Base-by-base conservation (phyloP, 495 filamentous ascomycete species). In the Penicillium waksmanii region DNA sequence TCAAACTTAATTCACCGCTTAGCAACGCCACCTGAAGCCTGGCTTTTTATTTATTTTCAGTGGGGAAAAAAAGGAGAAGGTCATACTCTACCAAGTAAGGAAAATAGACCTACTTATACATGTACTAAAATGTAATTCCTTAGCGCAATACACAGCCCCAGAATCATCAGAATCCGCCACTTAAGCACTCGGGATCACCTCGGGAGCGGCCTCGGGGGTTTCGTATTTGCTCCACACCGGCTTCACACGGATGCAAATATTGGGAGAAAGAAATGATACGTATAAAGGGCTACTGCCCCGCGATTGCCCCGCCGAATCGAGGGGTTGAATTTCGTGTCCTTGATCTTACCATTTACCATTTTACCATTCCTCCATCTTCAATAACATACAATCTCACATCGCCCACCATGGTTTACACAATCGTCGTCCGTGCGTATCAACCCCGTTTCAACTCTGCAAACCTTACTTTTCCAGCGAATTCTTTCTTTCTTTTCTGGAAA, bases 371-470 rank as follows among this genome's bases (percentile, higher is more conserved):
- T n/a, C n/a, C 12, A 18, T 46, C 15, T 4, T 38, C 36, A 13
- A 38, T 38, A 13, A 40, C 53, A 54, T 36, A 18, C 13, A 27
- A 62, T 33, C 3, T 27, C 23, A 47, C 27, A 40, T 15, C 19
- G 35, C 35, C 51, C 64, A 66, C 36, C 44, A 78, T 66, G 83
- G 82, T 61, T 71, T 84, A 87, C 66, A 86, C 83, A 48, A 77
- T 87, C 33, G 80, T 87, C 48, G 82, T 87, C n/a, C 74, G 73
- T 76, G 64, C 42, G 73, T 74, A 23, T 15, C 8, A 15, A 21
- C 3, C 23, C 23, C 23, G 3, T 23, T 25, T 35, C 31, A 8
- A 8, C 27, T 31, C 27, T 3, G 27, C 27, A 31, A 31, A 31
- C 27, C 27, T 31, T 31, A 23, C 27, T 19, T 19, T 27, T 7